Evolutionary conservation across 768 basidiomycete genomes (phyloP).

Genomic region (Boletus reticulatus): DNA sequence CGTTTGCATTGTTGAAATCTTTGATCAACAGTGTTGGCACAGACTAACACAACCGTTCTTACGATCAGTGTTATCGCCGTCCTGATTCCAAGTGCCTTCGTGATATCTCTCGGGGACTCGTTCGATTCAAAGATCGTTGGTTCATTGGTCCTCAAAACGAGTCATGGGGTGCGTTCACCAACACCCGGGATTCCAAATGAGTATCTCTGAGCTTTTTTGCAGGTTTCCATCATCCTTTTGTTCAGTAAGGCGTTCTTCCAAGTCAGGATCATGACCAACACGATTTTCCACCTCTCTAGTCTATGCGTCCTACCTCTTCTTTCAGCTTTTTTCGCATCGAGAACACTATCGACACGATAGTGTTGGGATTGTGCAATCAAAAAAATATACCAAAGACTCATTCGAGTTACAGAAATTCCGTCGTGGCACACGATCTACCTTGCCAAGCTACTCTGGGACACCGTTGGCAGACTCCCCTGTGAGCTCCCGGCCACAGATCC

Average conservation of each 20-base stretch:
- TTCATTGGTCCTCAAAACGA: slow-evolving; percentile 67
- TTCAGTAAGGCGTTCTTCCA: slow-evolving; percentile 48
- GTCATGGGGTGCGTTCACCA: slow-evolving; percentile 58
- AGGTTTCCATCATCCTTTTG: slow-evolving; percentile 79
- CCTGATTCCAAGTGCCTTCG: slow-evolving; percentile 75
- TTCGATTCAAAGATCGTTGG: slow-evolving; percentile 12
- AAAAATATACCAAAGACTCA: slow-evolving; percentile 43
- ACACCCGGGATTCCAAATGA: background rate
- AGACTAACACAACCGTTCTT: slow-evolving; percentile 71
- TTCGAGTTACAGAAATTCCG: slow-evolving; percentile 25
- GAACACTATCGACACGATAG: slow-evolving; percentile 57
- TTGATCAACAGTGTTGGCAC: slow-evolving; percentile 53
- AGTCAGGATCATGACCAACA: background rate
- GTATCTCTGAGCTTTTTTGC: slow-evolving; percentile 3
- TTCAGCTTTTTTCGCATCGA: slow-evolving; percentile 79
- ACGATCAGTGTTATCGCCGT: slow-evolving; percentile 77
- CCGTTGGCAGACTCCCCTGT: slow-evolving; percentile 3
- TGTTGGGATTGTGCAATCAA: slow-evolving; percentile 38
- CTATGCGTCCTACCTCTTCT: slow-evolving; percentile 71
- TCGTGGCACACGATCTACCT: slow-evolving; percentile 2
- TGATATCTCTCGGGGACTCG: slow-evolving; percentile 47
- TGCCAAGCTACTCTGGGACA: slow-evolving; percentile 1
- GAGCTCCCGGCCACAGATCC: slow-evolving; percentile 3
- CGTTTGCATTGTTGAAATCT: background rate
- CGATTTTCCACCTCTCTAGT: slow-evolving; percentile 38